phyloP scores from a whole-genome alignment of 305 asterid species.

The Fraxinus sp. region DNA sequence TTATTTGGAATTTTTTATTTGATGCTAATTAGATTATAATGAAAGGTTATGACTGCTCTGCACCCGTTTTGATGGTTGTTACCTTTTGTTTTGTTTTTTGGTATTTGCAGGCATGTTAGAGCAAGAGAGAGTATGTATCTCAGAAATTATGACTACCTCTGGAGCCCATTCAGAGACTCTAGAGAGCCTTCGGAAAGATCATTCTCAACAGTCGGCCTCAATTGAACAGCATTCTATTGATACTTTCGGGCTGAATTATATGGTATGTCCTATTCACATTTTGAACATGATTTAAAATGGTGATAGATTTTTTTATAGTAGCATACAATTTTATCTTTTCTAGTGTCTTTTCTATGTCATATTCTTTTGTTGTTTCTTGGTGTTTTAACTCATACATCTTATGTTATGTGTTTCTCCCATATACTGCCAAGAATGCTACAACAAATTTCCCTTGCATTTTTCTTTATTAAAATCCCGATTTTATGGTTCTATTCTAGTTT shows the following conservation, averaged over 20 bases:
- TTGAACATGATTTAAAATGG: neutral
- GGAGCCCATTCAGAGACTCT: constrained; percentile 36
- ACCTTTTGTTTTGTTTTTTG: neutral
- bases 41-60: neutral
- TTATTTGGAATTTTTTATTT: neutral
- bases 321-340: neutral
- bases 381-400: neutral
- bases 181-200: constrained; percentile 33
- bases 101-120: constrained; percentile 38
- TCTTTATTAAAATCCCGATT: neutral
- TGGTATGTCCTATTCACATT: constrained; percentile 28
- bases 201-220: constrained; percentile 33
- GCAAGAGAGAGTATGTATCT: constrained; percentile 36
- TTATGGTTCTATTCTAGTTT: neutral
- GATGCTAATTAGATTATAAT: neutral
- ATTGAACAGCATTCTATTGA: constrained; percentile 29
- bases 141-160: constrained; percentile 31
- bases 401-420: neutral
- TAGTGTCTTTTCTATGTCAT: neutral
- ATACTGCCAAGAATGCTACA: neutral
- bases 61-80: neutral
- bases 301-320: neutral
- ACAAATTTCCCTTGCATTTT: neutral
- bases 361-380: neutral
- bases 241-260: constrained; percentile 36